A percentile compares a stretch with the other conserved stretches of the same genome.
Evolutionary conservation across 75 land plant genomes (phyloP).

Genomic region (Cunninghamia lanceolata): DNA sequence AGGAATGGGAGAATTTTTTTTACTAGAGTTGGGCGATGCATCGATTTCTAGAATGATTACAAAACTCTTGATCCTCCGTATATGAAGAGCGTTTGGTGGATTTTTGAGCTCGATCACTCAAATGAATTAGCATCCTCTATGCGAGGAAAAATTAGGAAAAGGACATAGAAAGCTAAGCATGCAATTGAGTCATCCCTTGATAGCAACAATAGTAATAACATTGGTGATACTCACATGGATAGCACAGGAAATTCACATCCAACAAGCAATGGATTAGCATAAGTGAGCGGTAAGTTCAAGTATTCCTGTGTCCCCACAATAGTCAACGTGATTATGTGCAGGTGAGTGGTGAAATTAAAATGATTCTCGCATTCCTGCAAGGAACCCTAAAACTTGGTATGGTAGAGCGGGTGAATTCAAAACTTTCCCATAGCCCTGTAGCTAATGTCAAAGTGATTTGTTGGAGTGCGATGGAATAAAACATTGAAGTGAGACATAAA

Average conservation of each 20-base stretch:
- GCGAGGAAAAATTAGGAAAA: conserved; percentile 57
- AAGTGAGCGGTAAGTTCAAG: too few species aligned
- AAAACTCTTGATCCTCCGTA: conserved; percentile 90
- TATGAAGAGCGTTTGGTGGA: conserved; percentile 99
- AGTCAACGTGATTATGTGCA: too few species aligned
- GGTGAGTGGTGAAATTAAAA: too few species aligned
- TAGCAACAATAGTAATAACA: conserved; percentile 16
- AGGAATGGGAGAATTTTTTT: conserved; percentile 93
- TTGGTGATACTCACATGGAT: conserved; percentile 24
- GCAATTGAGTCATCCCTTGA: conserved; percentile 29
- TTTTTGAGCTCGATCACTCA: conserved; percentile 78
- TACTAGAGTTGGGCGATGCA: conserved; percentile 84
- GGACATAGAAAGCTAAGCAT: conserved; percentile 49
- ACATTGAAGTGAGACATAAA: too few species aligned
- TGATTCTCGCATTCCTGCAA: too few species aligned
- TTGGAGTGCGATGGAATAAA: too few species aligned
- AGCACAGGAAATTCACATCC: conserved; percentile 24
- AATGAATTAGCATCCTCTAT: conserved; percentile 80
- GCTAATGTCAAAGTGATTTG: too few species aligned
- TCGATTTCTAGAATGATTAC: conserved; percentile 90
- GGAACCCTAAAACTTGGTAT: too few species aligned
- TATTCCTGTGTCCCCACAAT: too few species aligned
- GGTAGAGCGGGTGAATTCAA: too few species aligned
- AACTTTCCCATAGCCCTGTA: too few species aligned
- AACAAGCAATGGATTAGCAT: conserved; percentile 20